Base-by-base conservation (phyloP, 2,329 filamentous ascomycete species). In the Sporothrix phasma region DNA sequence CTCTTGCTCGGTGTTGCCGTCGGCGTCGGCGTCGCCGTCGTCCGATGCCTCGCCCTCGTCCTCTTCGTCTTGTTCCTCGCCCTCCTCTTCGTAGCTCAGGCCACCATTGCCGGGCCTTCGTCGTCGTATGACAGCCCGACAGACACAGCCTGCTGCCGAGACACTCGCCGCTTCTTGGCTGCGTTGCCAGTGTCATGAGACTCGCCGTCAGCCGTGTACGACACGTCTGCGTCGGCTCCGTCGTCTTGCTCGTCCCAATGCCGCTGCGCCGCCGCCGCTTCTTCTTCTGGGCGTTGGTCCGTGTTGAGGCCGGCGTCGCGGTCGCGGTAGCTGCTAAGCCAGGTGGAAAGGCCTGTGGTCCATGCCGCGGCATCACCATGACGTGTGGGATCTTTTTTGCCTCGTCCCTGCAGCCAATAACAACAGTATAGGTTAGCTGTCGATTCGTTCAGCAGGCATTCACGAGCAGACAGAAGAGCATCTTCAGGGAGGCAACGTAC, bases 331-430 rank as follows among this genome's bases (percentile, higher is more conserved):
- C 39, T 29, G 68, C 39, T 79, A 74, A 46, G 0, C 58, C 29
- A 6, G 62, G 63, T n/a, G 67, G 66, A 31, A 64, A 66, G 1
- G 67, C 65, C 69, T 81, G 77, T 0, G 83, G 82, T 0, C 82
- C 82, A 31, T 78, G 73, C 68, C 79, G 82, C 5, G 84, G 80
- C 0, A 87, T 88, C 53, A 85, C 82, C 61, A 94, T 81, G 11
- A 94, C 77, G 68, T 87, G 82, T 0, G 90, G 90, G 39, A 95
- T 87, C 10, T 79, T 76, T 66, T 79, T 84, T n/a, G 90, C 90
- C 82, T 95, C 86, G 69, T 84, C 81, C 77, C 90, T 94, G 75
- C 66, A 19, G 54, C 19, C 26, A 31, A 46, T 11, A 6, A 41
- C 39, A 17, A 41, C 11, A 43, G 8, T 5, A 43, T n/a, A 4